Evolutionary conservation across 805 yeast species (phyloP), one percentile per base, ranked within the genome.

Genomic region (Ogataea henricii): DNA sequence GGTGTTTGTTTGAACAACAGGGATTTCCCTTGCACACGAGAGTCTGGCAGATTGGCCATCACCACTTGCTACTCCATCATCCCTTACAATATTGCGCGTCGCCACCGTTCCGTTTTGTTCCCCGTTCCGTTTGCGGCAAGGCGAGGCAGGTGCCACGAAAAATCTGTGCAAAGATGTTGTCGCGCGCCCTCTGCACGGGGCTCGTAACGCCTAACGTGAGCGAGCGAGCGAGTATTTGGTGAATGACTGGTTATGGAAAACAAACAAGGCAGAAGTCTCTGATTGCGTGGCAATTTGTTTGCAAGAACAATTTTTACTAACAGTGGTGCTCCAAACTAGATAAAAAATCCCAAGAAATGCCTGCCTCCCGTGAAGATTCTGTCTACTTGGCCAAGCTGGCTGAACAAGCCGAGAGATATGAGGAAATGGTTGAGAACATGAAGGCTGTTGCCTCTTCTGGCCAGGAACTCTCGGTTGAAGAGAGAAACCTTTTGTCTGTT

Each of bases 401-500:
- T 67, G 98, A 92, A 77, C 97, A 92, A 79, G 97, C 98, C 67
- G 99, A 94, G 78, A 95, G 98, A 76, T 94, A 91, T 72, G 98
- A 94, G 78, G 98, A 92, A 78, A 90, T 89, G 97, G 98, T 92
- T 63, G 96, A 89, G 72, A 89, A 89, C 78, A 92, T 92, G 97
- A 91, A 92, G 73, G 86, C 89, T 46, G 98, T 94, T 65, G 98
- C 97, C 62, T 86, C 96, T 36, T 82, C 96, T 37, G 97, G 96
- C 54, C 91, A 88, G 73, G 98, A 92, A 72, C 78, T 94, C 60
- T 86, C 95, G 43, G 96, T 94, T 59, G 99, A 94, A 77, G 99
- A 94, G 78, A 91, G 99, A 74, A 94, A 94, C 76, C 79, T 92
- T 60, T 81, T 92, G 64, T 89, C 97, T 27, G 98, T 94, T 62